Evolutionary conservation across 352 stramenopile species (phyloP).

Genomic region (Peronospora belbahrii): DNA sequence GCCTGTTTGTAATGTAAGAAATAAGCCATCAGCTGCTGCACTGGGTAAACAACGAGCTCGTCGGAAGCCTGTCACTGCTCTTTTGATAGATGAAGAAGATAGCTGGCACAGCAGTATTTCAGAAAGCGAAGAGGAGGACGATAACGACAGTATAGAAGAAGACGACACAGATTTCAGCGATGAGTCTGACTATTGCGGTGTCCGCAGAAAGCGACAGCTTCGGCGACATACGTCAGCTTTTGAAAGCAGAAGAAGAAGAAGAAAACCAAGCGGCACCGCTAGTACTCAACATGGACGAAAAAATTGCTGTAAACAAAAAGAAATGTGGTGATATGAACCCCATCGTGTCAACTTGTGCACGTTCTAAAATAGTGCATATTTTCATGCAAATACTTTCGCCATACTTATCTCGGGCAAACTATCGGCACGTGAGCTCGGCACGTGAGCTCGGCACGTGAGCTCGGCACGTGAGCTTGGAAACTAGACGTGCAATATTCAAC

Average conservation of each 20-base stretch:
- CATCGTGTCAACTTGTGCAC: not conserved
- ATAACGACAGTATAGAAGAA: slow-evolving; percentile 54
- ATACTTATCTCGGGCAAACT: too few species aligned
- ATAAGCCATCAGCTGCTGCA: slow-evolving; percentile 10
- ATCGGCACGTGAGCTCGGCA: too few species aligned
- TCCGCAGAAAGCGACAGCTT: slow-evolving; percentile 25
- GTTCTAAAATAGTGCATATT: not conserved
- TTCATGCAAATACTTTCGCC: too few species aligned
- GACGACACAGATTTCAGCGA: slow-evolving; percentile 45
- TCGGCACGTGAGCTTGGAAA: slow-evolving; percentile 3
- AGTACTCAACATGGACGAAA: not conserved
- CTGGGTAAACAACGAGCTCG: slow-evolving; percentile 31
- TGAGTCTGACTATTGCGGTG: slow-evolving; percentile 36
- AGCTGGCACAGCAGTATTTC: slow-evolving; percentile 42
- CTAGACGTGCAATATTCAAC: slow-evolving; percentile 32
- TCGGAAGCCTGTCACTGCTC: slow-evolving; percentile 5
- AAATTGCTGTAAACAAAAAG: slow-evolving; percentile 3
- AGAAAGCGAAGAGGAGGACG: slow-evolving; percentile 40
- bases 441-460: too few species aligned
- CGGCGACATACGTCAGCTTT: slow-evolving; percentile 12
- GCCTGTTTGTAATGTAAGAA: slow-evolving; percentile 1
- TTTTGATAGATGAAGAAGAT: slow-evolving; percentile 47
- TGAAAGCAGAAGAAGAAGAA: slow-evolving; percentile 25
- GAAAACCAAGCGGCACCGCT: slow-evolving; percentile 28
- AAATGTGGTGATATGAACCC: not conserved